phyloP scores from a whole-genome alignment of 2,329 filamentous ascomycete species.

The Penicillium brasilianum region DNA sequence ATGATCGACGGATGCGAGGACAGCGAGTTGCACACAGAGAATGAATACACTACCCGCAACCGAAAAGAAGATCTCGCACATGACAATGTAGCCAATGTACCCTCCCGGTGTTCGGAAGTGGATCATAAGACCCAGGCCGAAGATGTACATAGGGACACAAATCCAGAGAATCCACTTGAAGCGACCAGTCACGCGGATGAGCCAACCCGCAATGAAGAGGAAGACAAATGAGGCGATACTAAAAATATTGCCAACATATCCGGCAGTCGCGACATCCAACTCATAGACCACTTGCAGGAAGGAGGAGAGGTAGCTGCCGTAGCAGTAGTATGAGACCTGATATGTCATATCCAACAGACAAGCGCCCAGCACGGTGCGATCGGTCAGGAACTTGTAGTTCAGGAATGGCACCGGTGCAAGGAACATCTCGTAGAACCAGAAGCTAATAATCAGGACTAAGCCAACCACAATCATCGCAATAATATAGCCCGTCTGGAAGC shows the following conservation, averaged over 20 bases:
- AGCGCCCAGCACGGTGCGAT: constrained; percentile 39
- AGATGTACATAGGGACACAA: constrained; percentile 58
- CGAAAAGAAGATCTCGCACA: constrained; percentile 65
- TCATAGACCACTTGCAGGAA: constrained; percentile 38
- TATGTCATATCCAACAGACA: constrained; percentile 38
- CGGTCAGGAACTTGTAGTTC: constrained; percentile 46
- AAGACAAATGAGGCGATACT: constrained; percentile 61
- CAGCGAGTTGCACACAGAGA: constrained; percentile 60
- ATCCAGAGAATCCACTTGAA: constrained; percentile 62
- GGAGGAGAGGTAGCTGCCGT: constrained; percentile 36
- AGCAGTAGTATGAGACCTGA: constrained; percentile 41
- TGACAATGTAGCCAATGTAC: constrained; percentile 59
- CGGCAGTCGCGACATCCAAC: constrained; percentile 38
- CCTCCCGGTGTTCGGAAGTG: constrained; percentile 56
- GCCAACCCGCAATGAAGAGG: constrained; percentile 59
- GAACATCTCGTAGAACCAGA: constrained; percentile 59
- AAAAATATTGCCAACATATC: constrained; percentile 55
- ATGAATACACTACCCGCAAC: constrained; percentile 59
- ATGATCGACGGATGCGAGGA: constrained; percentile 61
- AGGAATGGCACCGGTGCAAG: constrained; percentile 55
- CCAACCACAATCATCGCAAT: constrained; percentile 61
- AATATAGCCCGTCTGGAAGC: constrained; percentile 53
- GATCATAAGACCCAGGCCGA: constrained; percentile 63
- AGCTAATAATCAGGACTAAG: constrained; percentile 57
- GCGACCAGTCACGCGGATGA: constrained; percentile 57